Conservation (phyloP, 306 rosid genomes). For the Rosa rugosa region DNA sequence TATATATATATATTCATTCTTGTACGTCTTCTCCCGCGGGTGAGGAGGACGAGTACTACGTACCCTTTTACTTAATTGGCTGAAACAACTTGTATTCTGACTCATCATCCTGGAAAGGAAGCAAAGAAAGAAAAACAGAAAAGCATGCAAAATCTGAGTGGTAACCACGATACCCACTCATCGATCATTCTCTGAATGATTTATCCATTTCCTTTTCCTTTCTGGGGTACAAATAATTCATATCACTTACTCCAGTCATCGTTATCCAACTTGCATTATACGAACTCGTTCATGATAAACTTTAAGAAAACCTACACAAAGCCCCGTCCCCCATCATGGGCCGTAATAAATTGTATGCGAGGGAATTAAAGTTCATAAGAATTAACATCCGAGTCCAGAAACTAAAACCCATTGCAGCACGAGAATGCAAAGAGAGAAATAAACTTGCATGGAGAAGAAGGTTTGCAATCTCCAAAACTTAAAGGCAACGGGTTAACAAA, state of each 20-base stretch:
- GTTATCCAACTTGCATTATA: neutral
- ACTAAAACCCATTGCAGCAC: no score
- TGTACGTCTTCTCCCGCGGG: neutral
- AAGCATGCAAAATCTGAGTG: neutral
- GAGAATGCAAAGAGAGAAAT: no score
- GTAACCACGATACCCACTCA: neutral
- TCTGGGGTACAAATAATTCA: neutral
- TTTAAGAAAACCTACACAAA: neutral
- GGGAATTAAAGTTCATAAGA: neutral
- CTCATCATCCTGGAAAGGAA: constrained; percentile 1
- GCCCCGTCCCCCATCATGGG: neutral
- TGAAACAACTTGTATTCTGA: neutral
- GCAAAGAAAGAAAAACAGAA: neutral
- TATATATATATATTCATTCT: neutral
- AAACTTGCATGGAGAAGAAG: no score
- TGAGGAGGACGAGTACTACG: neutral
- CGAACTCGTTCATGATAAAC: neutral
- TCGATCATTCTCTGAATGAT: neutral
- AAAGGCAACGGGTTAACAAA: no score
- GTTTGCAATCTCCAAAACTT: no score
- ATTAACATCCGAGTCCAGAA: no score
- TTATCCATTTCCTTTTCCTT: neutral
- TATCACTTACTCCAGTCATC: neutral
- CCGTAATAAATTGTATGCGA: neutral
- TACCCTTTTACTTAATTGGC: neutral